Evolutionary conservation across 2,329 filamentous ascomycete species (phyloP), one percentile per base, ranked within the genome.

Genomic region (Eutypa lata): DNA sequence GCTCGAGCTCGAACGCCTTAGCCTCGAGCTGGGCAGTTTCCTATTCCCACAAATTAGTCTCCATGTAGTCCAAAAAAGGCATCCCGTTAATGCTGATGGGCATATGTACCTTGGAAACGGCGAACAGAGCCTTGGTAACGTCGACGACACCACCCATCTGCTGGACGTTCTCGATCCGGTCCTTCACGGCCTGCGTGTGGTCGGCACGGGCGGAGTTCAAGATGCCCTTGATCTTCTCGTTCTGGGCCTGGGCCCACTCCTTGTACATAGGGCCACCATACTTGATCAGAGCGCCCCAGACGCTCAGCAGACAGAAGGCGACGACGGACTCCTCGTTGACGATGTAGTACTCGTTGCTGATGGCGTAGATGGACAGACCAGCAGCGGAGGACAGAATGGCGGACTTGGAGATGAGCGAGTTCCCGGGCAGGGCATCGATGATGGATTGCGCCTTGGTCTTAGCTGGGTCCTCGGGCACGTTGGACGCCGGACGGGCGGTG

Each of bases 281-380:
- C 78, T 95, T 94, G 79, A 90, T 93, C 67, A 96, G 83, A 58
- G 87, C 91, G 70, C 82, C 88, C 88, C 96, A 99, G 71, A 97
- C 90, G 72, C 88, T 91, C 71, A 97, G 80, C 68, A 99, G 82
- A 75, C 89, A 94, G 78, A 99, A 84, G 63, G 90, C 90, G 70
- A 96, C 90, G 71, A 99, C 89, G 60, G 92, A 89, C 82, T 99
- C 94, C 83, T 99, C 94, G 81, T 99, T 99, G 78, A 99, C 83
- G 73, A 99, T 91, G 78, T 97, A 97, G 82, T 97, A 91, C 85
- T 99, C 94, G 80, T 96, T 99, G 87, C 90, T 95, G 78, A 99
- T 91, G 70, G 91, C 94, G 72, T 94, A 96, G 74, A 96, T 84
- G 69, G 90, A 92, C 66, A 96, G 77, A 78, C 89, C 93, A 69